phyloP scores from a whole-genome alignment of 2,329 filamentous ascomycete species.

The Huntiella omanensis region DNA sequence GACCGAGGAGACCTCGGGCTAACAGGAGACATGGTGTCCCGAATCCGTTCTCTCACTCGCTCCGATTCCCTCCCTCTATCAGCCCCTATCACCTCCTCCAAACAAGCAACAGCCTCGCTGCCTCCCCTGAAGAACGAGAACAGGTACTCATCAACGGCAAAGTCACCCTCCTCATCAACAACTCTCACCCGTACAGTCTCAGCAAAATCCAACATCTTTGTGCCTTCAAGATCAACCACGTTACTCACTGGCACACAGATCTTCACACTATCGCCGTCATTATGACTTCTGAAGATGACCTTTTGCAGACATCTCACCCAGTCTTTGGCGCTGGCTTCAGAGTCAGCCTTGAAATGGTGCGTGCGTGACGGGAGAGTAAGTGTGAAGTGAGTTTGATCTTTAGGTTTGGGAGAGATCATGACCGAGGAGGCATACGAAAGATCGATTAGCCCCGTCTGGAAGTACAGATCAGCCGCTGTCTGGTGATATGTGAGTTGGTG shows the following conservation, averaged over 20 bases:
- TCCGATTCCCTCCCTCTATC: constrained; percentile 19
- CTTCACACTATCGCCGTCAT: constrained; percentile 93
- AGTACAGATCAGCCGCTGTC: constrained; percentile 71
- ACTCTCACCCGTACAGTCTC: constrained; percentile 88
- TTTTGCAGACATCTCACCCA: constrained; percentile 91
- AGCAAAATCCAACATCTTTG: constrained; percentile 73
- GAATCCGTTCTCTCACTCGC: constrained; percentile 41
- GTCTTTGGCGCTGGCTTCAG: constrained; percentile 70
- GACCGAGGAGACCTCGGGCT: constrained; percentile 1
- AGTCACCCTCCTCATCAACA: constrained; percentile 84
- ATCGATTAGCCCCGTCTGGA: constrained; percentile 80
- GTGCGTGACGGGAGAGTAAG: constrained; percentile 67
- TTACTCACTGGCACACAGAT: constrained; percentile 80
- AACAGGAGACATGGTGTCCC: constrained; percentile 13
- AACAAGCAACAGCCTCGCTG: constrained; percentile 60
- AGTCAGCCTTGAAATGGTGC: constrained; percentile 81
- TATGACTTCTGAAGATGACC: constrained; percentile 88
- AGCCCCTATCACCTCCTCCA: constrained; percentile 19
- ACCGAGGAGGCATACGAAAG: constrained; percentile 81
- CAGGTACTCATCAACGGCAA: constrained; percentile 94
- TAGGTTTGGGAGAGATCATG: constrained; percentile 56
- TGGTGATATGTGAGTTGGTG: constrained; percentile 83
- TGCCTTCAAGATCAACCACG: constrained; percentile 82
- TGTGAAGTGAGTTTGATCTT: constrained; percentile 58
- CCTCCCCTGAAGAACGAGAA: constrained; percentile 88